Base-by-base conservation (phyloP, 306 rosid species). In the Glycine soja region DNA sequence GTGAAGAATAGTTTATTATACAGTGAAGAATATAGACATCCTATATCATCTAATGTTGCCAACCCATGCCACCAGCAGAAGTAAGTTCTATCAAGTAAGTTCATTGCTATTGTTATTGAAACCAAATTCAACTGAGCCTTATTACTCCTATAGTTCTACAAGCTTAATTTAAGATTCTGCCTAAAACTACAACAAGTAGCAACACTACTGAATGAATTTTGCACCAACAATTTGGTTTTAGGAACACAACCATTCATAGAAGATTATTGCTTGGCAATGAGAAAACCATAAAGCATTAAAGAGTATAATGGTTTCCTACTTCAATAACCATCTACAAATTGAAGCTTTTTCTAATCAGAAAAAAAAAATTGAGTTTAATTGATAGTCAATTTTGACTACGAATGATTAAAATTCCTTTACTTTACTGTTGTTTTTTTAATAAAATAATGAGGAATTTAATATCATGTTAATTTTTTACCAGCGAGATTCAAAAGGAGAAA, bases 151-250 rank as follows among this genome's bases (percentile, higher is more conserved):
- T 30, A 68, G 5, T 46, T 69, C 76, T 42, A 43, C 8, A 9
- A 24, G 30, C 2, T 18, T 14, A 43, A 62, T 65, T 43, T 62
- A 70, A 70, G 69, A 69, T 40, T 61, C 6, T 42, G 52, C 67
- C 50, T 70, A 1, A 24, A 50, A 56, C 18, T 19, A 54, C 57
- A 72, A 68, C 10, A 52, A 66, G 32, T 18, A 46, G 14, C 30
- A 73, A 34, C 12, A 13, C 52, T 4, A n/a, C 9, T 10, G 11
- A n/a, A 48, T 50, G 34, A 66, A 65, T 54, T 77, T 42, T 6
- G 8, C 52, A 79, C 40, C 67, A 73, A 79, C 45, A 79, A 74
- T 79, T 58, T 24, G 52, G 43, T 48, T 81, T 11, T 43, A 45
- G 11, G 47, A 59, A 74, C 40, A 74, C 14, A 19, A 24, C 42